phyloP scores from a whole-genome alignment of 306 rosid genomes.

The Sindora glabra region DNA sequence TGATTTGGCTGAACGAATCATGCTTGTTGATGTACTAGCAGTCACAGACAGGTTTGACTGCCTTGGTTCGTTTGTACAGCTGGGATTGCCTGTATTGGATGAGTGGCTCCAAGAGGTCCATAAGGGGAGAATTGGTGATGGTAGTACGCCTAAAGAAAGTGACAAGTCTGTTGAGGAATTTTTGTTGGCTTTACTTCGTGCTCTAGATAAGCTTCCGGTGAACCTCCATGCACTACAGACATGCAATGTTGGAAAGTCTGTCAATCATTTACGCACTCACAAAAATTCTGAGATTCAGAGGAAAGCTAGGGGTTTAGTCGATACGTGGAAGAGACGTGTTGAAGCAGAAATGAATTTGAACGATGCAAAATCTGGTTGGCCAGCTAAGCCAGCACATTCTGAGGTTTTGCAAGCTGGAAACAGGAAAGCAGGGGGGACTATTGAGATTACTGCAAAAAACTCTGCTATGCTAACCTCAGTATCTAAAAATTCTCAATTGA shows the following conservation, averaged over 20 bases:
- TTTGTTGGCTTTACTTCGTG: slow-evolving; percentile 72
- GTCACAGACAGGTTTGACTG: slow-evolving; percentile 69
- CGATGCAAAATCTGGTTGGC: slow-evolving; percentile 68
- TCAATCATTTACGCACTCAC: slow-evolving; percentile 67
- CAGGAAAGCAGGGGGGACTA: slow-evolving; percentile 39
- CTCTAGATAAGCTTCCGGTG: slow-evolving; percentile 88
- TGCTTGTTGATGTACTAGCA: slow-evolving; percentile 73
- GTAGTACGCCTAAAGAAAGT: slow-evolving; percentile 38
- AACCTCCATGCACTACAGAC: slow-evolving; percentile 72
- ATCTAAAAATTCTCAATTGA: slow-evolving; percentile 48
- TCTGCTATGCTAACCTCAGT: slow-evolving; percentile 34
- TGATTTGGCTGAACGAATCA: slow-evolving; percentile 63
- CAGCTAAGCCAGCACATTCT: slow-evolving; percentile 35
- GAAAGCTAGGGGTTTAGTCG: slow-evolving; percentile 80
- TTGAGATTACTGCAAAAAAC: slow-evolving; percentile 54
- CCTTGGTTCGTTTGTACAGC: slow-evolving; percentile 67
- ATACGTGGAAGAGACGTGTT: slow-evolving; percentile 91
- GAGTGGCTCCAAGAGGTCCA: slow-evolving; percentile 95
- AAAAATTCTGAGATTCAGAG: slow-evolving; percentile 82
- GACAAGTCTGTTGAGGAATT: slow-evolving; percentile 85
- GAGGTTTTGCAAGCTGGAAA: slow-evolving; percentile 62
- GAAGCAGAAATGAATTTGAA: slow-evolving; percentile 79
- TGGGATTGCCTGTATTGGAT: slow-evolving; percentile 71
- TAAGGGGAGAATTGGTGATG: slow-evolving; percentile 70
- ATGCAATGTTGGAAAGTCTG: slow-evolving; percentile 87